phyloP scores from a whole-genome alignment of 768 basidiomycete genomes.

The Pulveroboletus sp. region DNA sequence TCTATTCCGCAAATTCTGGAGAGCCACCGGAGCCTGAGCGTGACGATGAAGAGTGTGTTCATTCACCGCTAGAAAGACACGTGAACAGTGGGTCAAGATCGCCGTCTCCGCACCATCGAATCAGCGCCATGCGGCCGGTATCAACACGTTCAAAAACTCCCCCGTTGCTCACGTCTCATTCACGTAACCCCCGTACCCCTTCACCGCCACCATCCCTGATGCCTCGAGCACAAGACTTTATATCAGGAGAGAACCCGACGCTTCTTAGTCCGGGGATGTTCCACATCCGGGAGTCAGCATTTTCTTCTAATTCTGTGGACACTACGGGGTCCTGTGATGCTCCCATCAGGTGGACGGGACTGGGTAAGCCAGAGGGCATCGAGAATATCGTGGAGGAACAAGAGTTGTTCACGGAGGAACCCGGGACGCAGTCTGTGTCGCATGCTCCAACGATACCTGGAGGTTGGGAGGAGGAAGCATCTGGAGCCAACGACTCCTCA shows the following conservation, averaged over 20 bases:
- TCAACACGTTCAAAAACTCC: slow-evolving; percentile 41
- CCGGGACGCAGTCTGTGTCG: slow-evolving; percentile 20
- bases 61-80: slow-evolving; percentile 17
- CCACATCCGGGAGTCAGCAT: slow-evolving; percentile 56
- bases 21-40: slow-evolving; percentile 8
- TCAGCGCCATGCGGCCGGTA: slow-evolving; percentile 31
- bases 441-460: slow-evolving; percentile 47
- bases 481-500: slow-evolving; percentile 26
- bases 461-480: slow-evolving; percentile 51
- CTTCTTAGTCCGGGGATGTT: slow-evolving; percentile 60
- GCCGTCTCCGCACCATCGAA: slow-evolving; percentile 23
- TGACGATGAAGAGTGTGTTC: slow-evolving; percentile 17
- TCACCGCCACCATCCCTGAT: slow-evolving; percentile 15
- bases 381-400: slow-evolving; percentile 36
- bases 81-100: slow-evolving; percentile 19
- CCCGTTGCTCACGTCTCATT: slow-evolving; percentile 34
- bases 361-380: slow-evolving; percentile 37
- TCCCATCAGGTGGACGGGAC: slow-evolving; percentile 63
- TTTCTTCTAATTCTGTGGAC: slow-evolving; percentile 46
- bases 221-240: slow-evolving; percentile 20
- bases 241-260: slow-evolving; percentile 24
- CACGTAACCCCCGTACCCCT: slow-evolving; percentile 24
- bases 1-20: slow-evolving; percentile 9
- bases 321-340: slow-evolving; percentile 47
- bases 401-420: slow-evolving; percentile 28